These are phyloP conservation scores for Cyberlindnera saturnus DNA, from an alignment of 805 yeast species.

Conservation along the genomic window DNA sequence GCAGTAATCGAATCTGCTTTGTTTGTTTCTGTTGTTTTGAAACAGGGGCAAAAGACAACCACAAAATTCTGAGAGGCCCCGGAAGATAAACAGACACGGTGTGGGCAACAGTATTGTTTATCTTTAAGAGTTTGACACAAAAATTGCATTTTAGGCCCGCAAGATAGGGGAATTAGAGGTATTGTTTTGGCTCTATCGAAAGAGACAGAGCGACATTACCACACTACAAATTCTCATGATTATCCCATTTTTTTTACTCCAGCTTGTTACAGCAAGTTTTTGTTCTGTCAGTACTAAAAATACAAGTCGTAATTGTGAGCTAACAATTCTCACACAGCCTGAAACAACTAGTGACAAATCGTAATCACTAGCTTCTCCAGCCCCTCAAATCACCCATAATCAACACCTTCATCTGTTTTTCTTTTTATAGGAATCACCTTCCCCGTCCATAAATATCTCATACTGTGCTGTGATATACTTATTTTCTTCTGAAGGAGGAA, in stretches of 20 bases:
- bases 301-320: conserved; percentile 7
- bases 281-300: conserved; percentile 4
- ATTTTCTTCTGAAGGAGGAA: conserved; percentile 99
- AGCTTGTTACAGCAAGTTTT: background rate
- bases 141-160: background rate
- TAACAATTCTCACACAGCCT: background rate
- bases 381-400: background rate
- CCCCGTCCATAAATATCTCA: background rate
- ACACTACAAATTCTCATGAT: background rate
- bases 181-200: too few relatives aligned
- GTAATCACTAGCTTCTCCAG: background rate
- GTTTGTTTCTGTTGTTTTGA: too few relatives aligned
- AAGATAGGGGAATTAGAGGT: background rate
- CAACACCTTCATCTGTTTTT: background rate
- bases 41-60: too few relatives aligned
- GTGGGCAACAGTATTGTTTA: too few relatives aligned
- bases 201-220: too few relatives aligned
- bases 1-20: too few relatives aligned
- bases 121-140: background rate
- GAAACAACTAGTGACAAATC: background rate
- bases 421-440: background rate
- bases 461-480: conserved; percentile 27
- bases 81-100: too few relatives aligned
- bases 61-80: too few relatives aligned
- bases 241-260: background rate